Conservation (phyloP, 2,329 filamentous ascomycete species). For the Fusarium nematophilum region DNA sequence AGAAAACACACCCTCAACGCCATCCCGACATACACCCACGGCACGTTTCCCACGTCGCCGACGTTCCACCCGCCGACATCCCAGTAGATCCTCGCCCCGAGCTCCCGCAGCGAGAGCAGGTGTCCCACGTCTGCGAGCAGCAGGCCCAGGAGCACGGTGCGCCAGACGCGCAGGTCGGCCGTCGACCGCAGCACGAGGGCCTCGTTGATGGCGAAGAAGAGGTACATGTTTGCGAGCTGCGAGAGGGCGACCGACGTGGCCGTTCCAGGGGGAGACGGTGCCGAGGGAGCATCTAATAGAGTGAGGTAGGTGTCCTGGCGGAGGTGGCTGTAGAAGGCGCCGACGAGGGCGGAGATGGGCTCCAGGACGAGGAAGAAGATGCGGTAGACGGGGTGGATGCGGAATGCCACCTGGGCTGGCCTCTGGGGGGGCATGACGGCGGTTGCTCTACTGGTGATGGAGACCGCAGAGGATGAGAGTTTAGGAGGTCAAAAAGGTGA, state of each 20-base stretch:
- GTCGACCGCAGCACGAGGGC: conserved; percentile 79
- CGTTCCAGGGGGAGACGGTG: conserved; percentile 59
- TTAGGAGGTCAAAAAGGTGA: conserved; percentile 4
- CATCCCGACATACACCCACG: conserved; percentile 76
- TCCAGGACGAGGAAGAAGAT: conserved; percentile 83
- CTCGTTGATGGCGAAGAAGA: conserved; percentile 82
- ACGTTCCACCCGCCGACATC: conserved; percentile 71
- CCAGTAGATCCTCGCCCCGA: conserved; percentile 74
- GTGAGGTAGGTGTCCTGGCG: conserved; percentile 68
- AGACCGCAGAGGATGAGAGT: not conserved
- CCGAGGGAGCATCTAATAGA: conserved; percentile 69
- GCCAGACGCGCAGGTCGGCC: conserved; percentile 76
- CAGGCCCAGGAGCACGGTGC: conserved; percentile 71
- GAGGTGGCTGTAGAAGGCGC: conserved; percentile 64
- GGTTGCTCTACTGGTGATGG: not conserved
- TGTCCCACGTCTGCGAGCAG: conserved; percentile 83
- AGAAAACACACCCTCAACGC: conserved; percentile 69
- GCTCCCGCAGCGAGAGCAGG: conserved; percentile 71
- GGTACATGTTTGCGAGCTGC: conserved; percentile 82
- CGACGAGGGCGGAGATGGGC: conserved; percentile 64
- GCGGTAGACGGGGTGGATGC: conserved; percentile 71
- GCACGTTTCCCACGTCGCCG: conserved; percentile 76
- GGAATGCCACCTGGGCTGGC: conserved; percentile 49
- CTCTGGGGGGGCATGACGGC: conserved; percentile 39
- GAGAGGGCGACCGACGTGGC: conserved; percentile 75